These are phyloP conservation scores for Fusarium illudens DNA, from an alignment of 2,329 filamentous ascomycete species.

Conservation along the genomic window DNA sequence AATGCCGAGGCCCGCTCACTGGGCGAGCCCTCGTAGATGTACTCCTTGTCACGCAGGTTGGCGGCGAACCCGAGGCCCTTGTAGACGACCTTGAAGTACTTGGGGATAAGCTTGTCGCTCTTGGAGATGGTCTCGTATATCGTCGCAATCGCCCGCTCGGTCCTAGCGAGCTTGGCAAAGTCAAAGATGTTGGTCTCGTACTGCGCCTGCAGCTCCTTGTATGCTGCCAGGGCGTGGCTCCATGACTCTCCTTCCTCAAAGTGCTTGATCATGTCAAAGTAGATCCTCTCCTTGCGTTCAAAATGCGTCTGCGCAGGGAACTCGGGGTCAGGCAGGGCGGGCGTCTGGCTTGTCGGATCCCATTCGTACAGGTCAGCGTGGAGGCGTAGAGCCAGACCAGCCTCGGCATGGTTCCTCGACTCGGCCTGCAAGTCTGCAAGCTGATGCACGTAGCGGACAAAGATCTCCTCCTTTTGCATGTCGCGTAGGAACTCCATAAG, in stretches of 20 bases:
- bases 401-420: conserved; percentile 83
- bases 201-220: conserved; percentile 89
- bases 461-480: conserved; percentile 97
- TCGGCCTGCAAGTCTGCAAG: conserved; percentile 80
- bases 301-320: conserved; percentile 87
- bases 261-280: conserved; percentile 93
- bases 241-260: conserved; percentile 96
- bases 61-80: conserved; percentile 87
- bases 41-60: conserved; percentile 86
- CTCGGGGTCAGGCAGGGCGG: conserved; percentile 74
- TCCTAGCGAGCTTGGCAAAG: conserved; percentile 88
- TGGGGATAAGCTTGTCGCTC: conserved; percentile 78
- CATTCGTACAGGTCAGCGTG: conserved; percentile 94
- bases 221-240: conserved; percentile 86
- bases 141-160: conserved; percentile 88
- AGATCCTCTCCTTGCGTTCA: conserved; percentile 90
- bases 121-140: conserved; percentile 90
- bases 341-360: conserved; percentile 75
- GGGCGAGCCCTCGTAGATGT: conserved; percentile 85
- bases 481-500: conserved; percentile 97
- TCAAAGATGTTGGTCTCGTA: conserved; percentile 92
- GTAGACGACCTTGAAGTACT: conserved; percentile 93
- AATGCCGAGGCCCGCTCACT: conserved; percentile 82
- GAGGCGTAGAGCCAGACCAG: conserved; percentile 85
- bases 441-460: conserved; percentile 94